These are phyloP conservation scores for Limnanthes douglasii DNA, from an alignment of 345 rosid genomes.

Conservation along the genomic window DNA sequence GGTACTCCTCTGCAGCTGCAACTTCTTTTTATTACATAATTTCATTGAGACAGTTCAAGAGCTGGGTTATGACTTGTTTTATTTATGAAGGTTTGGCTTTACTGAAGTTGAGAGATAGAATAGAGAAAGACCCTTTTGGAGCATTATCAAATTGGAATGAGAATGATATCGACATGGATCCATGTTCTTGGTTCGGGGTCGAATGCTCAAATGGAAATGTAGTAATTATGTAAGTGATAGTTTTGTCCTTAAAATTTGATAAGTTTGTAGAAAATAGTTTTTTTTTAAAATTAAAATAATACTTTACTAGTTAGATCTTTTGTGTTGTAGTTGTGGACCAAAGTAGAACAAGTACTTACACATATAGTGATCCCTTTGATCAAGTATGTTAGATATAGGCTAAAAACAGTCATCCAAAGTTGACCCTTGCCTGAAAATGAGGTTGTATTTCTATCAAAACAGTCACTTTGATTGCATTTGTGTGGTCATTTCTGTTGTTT, in stretches of 20 bases:
- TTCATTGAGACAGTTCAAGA: too few species aligned
- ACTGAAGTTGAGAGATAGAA: conserved; percentile 43
- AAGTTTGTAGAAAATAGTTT: neutral
- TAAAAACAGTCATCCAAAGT: too few species aligned
- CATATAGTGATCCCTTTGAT: neutral
- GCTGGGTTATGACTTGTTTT: too few species aligned
- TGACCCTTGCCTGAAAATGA: too few species aligned
- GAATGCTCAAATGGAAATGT: conserved; percentile 60
- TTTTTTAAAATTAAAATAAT: neutral
- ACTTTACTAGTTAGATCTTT: neutral
- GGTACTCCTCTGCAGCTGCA: conserved; percentile 27
- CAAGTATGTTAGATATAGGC: too few species aligned
- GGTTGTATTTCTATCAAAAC: too few species aligned
- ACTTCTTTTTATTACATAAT: neutral
- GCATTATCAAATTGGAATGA: conserved; percentile 50
- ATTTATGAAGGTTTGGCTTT: conserved; percentile 46
- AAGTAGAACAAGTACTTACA: conserved; percentile 3
- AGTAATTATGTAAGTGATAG: conserved; percentile 40
- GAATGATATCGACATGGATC: conserved; percentile 22
- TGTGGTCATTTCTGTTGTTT: too few species aligned
- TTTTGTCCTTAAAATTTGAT: neutral
- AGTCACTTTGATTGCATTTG: too few species aligned
- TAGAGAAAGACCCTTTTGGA: conserved; percentile 54
- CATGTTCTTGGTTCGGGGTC: conserved; percentile 78
- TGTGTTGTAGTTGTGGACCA: neutral